phyloP scores from a whole-genome alignment of 139 green algal genomes.

The Desmodesmus armatus region DNA sequence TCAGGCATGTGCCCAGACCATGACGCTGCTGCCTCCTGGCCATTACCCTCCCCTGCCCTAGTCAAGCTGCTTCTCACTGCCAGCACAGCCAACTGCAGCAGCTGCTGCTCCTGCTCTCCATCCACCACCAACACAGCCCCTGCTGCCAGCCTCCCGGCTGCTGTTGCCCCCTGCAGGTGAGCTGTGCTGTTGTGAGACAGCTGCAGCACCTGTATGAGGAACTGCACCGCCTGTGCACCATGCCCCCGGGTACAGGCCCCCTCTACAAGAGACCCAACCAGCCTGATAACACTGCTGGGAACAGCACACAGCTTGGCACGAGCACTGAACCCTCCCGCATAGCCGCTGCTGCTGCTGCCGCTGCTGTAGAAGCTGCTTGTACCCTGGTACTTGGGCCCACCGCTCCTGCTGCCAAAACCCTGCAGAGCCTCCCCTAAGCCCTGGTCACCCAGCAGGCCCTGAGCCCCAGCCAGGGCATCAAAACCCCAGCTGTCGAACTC shows the following conservation, averaged over 20 bases:
- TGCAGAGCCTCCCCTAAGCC: background rate
- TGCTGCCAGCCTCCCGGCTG: background rate
- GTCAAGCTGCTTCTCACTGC: too few species aligned
- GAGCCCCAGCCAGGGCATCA: conserved; percentile 5
- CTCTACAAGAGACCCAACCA: background rate
- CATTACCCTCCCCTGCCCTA: too few species aligned
- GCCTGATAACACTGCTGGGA: background rate
- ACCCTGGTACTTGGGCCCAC: background rate
- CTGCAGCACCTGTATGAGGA: conserved; percentile 20
- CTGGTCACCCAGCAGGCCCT: conserved; percentile 35
- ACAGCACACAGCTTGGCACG: background rate
- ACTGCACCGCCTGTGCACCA: background rate
- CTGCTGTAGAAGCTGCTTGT: conserved; percentile 1
- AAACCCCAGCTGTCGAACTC: conserved; percentile 19
- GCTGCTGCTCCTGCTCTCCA: background rate
- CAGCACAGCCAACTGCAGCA: background rate
- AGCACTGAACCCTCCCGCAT: background rate
- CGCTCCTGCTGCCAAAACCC: background rate
- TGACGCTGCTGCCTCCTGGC: too few species aligned
- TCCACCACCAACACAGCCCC: too few species aligned
- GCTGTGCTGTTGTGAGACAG: too few species aligned
- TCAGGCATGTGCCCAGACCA: too few species aligned
- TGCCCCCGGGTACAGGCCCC: background rate
- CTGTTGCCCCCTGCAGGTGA: too few species aligned
- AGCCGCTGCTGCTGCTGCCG: background rate